Percentiles rank a stretch among this genome's conserved stretches.
Evolutionary conservation across 2,329 filamentous ascomycete species (phyloP).

Genomic region (Lasiodiplodia hormozganensis): DNA sequence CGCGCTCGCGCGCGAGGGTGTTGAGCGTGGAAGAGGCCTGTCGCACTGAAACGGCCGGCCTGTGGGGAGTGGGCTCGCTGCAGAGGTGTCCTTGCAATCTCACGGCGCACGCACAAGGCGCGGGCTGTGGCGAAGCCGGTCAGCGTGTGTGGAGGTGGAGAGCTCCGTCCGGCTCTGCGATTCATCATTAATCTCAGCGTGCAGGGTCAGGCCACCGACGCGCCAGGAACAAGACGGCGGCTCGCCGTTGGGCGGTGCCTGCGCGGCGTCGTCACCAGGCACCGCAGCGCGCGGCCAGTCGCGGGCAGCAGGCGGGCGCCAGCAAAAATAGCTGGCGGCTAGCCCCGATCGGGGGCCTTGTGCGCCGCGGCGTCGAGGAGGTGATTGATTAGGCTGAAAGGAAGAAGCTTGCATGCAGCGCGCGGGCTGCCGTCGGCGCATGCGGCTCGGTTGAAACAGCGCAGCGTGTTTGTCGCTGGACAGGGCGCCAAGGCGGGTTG

Average conservation of each 20-base stretch:
- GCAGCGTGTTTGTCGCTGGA: slow-evolving; percentile 13
- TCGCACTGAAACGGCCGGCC: slow-evolving; percentile 21
- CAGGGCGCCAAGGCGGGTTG: slow-evolving; percentile 20
- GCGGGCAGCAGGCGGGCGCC: neutral
- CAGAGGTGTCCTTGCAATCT: slow-evolving; percentile 25
- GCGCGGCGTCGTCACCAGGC: neutral
- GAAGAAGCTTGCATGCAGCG: slow-evolving; percentile 23
- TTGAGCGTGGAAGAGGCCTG: slow-evolving; percentile 23
- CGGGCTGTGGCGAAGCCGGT: slow-evolving; percentile 25
- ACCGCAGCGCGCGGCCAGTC: neutral
- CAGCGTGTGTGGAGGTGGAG: slow-evolving; percentile 15
- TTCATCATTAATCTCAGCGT: slow-evolving; percentile 26
- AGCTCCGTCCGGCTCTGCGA: slow-evolving; percentile 24
- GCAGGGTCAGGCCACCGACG: slow-evolving; percentile 24
- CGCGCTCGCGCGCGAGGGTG: neutral
- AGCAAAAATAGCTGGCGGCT: slow-evolving; percentile 25
- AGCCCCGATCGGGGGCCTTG: slow-evolving; percentile 14
- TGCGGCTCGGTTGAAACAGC: slow-evolving; percentile 26
- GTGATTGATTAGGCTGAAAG: neutral
- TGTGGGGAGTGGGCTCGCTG: slow-evolving; percentile 12
- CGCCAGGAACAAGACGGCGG: slow-evolving; percentile 11
- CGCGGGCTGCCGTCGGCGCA: slow-evolving; percentile 9
- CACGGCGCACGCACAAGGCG: slow-evolving; percentile 23
- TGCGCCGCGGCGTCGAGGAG: slow-evolving; percentile 6
- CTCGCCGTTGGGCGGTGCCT: neutral